Percentiles rank a stretch among this genome's conserved stretches.
Evolutionary conservation across 352 stramenopile species (phyloP).

Genomic region (Phytophthora podocarpi): DNA sequence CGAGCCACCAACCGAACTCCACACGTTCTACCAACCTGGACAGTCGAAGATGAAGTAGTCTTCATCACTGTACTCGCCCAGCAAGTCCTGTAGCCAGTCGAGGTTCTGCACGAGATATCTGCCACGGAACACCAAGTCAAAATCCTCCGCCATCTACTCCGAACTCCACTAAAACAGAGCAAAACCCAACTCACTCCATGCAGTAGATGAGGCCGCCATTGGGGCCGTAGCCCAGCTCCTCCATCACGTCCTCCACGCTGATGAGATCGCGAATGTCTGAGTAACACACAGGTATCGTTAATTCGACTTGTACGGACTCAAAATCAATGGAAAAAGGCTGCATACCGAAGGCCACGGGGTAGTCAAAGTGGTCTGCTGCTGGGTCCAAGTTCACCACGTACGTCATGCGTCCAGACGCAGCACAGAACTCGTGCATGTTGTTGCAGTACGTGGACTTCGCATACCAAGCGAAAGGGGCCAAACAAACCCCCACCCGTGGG

Average conservation of each 20-base stretch:
- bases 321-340: conserved; percentile 14
- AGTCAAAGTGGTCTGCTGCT: conserved; percentile 91
- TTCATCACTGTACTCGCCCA: conserved; percentile 91
- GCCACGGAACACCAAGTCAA: conserved; percentile 9
- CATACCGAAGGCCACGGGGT: conserved; percentile 88
- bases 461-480: conserved; percentile 7
- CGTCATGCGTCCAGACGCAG: conserved; percentile 82
- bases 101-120: conserved; percentile 94
- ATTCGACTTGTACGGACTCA: conserved; percentile 6
- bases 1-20: not conserved
- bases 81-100: conserved; percentile 94
- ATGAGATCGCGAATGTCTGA: conserved; percentile 96
- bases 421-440: conserved; percentile 93
- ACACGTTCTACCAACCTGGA: conserved; percentile 77
- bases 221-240: conserved; percentile 96
- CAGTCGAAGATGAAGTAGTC: conserved; percentile 99
- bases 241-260: conserved; percentile 97
- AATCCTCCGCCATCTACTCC: not conserved
- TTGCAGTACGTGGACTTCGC: conserved; percentile 92
- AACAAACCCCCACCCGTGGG: conserved; percentile 7
- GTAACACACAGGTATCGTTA: conserved; percentile 17
- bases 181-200: conserved; percentile 94
- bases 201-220: conserved; percentile 99
- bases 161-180: not conserved
- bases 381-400: conserved; percentile 98